phyloP scores from a whole-genome alignment of 2,329 filamentous ascomycete genomes.

The Xylaria sp. region DNA sequence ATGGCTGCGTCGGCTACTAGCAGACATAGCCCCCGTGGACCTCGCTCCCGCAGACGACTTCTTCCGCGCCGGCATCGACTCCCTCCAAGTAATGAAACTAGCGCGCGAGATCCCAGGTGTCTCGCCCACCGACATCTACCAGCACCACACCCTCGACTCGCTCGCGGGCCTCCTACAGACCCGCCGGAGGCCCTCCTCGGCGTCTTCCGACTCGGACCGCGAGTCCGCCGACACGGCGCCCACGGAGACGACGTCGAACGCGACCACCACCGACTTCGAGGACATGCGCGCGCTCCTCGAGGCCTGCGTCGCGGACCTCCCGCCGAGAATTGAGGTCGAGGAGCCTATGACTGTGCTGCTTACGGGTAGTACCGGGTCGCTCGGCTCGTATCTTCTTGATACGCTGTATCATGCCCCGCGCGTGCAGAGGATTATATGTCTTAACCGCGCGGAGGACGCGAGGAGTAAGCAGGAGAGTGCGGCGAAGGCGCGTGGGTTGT shows the following conservation, averaged over 20 bases:
- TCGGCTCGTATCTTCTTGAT: constrained; percentile 54
- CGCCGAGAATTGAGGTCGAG: background rate
- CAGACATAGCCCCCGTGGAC: background rate
- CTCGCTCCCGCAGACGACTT: constrained; percentile 14
- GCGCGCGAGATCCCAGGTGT: constrained; percentile 7
- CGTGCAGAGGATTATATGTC: background rate
- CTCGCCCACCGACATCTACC: constrained; percentile 1
- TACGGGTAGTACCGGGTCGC: constrained; percentile 54
- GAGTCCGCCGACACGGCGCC: constrained; percentile 11
- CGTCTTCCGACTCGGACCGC: constrained; percentile 12
- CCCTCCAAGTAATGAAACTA: constrained; percentile 16
- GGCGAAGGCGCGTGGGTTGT: background rate
- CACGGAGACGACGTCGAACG: constrained; percentile 2
- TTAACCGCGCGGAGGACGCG: background rate
- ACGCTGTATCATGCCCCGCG: background rate
- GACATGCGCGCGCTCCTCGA: constrained; percentile 2
- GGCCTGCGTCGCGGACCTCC: constrained; percentile 7
- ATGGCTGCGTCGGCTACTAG: background rate
- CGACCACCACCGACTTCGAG: constrained; percentile 1
- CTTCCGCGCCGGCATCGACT: constrained; percentile 19
- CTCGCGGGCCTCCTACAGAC: background rate
- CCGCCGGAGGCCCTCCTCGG: background rate
- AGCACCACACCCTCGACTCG: constrained; percentile 13
- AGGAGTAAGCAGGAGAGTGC: background rate
- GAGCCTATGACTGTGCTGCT: constrained; percentile 47